Percentiles rank a stretch among this genome's conserved stretches.
These are phyloP conservation scores for Lipomyces oligophaga DNA, from an alignment of 805 yeast species.

Conservation along the genomic window DNA sequence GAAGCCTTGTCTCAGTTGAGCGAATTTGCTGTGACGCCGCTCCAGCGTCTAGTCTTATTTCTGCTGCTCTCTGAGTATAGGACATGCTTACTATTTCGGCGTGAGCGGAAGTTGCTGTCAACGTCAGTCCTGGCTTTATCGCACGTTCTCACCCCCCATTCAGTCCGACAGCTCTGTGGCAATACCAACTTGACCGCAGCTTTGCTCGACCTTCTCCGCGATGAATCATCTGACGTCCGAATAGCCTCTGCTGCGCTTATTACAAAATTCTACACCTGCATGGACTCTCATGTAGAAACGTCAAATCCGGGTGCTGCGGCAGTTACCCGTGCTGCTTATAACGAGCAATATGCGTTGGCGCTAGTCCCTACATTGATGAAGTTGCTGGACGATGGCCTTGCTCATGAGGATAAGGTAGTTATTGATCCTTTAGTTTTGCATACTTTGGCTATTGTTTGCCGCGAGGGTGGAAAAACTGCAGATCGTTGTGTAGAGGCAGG, in stretches of 20 bases:
- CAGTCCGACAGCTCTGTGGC: slow-evolving; percentile 15
- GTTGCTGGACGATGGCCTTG: slow-evolving; percentile 30
- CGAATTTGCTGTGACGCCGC: neutral
- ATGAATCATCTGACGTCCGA: slow-evolving; percentile 20
- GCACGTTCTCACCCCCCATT: slow-evolving; percentile 7
- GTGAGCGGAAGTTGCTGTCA: slow-evolving; percentile 11
- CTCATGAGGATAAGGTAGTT: slow-evolving; percentile 29
- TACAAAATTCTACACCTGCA: slow-evolving; percentile 10
- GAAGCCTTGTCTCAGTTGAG: slow-evolving; percentile 1
- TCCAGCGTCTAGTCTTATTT: neutral
- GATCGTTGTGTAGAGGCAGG: slow-evolving; percentile 37
- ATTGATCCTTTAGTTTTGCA: slow-evolving; percentile 21
- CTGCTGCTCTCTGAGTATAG: neutral
- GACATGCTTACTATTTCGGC: too few species aligned
- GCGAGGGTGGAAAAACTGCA: slow-evolving; percentile 35
- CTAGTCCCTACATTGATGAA: slow-evolving; percentile 37
- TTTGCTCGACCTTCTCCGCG: slow-evolving; percentile 31
- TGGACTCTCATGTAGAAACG: slow-evolving; percentile 3
- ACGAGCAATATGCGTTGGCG: slow-evolving; percentile 24
- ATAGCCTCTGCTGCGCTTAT: slow-evolving; percentile 18
- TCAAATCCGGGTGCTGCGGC: neutral
- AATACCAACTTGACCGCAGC: slow-evolving; percentile 30
- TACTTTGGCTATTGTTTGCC: slow-evolving; percentile 35
- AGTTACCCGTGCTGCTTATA: slow-evolving; percentile 12
- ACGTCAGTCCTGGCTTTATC: slow-evolving; percentile 20